Evolutionary conservation across 1,139 yeast species (phyloP).

Genomic region (Yamadazyma buinensis): DNA sequence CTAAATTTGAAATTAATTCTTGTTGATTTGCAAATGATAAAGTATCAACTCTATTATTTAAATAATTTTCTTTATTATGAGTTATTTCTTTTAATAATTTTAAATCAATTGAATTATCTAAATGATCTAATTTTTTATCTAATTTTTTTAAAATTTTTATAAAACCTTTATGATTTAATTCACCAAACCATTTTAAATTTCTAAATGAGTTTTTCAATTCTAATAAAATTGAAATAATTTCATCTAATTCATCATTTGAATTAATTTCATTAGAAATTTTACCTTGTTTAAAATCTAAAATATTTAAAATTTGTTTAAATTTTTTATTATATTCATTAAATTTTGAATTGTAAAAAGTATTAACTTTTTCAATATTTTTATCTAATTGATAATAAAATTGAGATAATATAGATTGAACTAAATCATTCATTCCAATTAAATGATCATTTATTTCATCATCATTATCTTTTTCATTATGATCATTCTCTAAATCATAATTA

Average conservation of each 20-base stretch:
- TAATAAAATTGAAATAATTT: conserved; percentile 67
- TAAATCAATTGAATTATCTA: conserved; percentile 8
- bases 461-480: conserved; percentile 38
- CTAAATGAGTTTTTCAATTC: conserved; percentile 78
- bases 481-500: conserved; percentile 36
- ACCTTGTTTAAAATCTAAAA: conserved; percentile 22
- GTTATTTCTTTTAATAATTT: conserved; percentile 40
- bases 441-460: conserved; percentile 37
- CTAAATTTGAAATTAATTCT: conserved; percentile 53
- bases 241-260: conserved; percentile 67
- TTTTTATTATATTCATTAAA: conserved; percentile 72
- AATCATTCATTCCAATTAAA: conserved; percentile 20
- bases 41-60: conserved; percentile 67
- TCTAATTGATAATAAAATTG: conserved; percentile 78
- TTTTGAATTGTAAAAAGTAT: conserved; percentile 71
- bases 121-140: conserved; percentile 64
- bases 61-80: conserved; percentile 61
- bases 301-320: conserved; percentile 43
- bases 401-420: conserved; percentile 39
- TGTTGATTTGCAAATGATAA: conserved; percentile 73
- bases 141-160: conserved; percentile 84
- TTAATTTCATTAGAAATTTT: conserved; percentile 31
- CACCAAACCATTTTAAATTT: conserved; percentile 91
- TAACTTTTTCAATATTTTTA: conserved; percentile 77
- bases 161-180: conserved; percentile 86